A percentile compares a stretch with the other conserved stretches of the same genome.
Evolutionary conservation across 2,329 filamentous ascomycete species (phyloP).

Genomic region (Colletotrichum sp.): DNA sequence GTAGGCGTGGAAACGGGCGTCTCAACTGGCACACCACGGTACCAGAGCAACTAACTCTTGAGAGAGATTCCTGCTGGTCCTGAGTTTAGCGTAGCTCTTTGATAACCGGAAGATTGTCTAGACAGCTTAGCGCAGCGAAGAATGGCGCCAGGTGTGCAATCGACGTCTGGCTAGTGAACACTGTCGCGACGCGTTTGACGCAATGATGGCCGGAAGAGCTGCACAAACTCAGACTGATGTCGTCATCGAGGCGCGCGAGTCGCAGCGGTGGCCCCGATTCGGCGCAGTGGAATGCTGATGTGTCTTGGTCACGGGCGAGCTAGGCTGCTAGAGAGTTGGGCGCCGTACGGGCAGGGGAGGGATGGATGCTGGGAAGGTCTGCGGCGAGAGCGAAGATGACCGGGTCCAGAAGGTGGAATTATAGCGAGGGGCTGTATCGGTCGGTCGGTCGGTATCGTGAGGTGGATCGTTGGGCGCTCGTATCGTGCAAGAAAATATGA

Average conservation of each 20-base stretch:
- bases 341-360: neutral
- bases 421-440: neutral
- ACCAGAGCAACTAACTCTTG: neutral
- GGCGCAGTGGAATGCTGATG: conserved; percentile 9
- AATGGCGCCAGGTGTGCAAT: neutral
- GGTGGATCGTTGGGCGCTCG: neutral
- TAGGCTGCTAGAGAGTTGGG: neutral
- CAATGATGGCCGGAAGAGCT: neutral
- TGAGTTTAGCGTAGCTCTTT: neutral
- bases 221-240: conserved; percentile 13
- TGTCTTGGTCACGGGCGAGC: neutral
- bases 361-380: neutral
- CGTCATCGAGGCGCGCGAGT: conserved; percentile 4
- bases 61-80: neutral
- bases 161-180: neutral
- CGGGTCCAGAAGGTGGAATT: neutral
- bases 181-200: conserved; percentile 4
- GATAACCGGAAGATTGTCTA: neutral
- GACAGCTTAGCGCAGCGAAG: neutral
- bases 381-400: neutral
- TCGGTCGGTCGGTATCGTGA: neutral
- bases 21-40: neutral
- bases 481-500: neutral
- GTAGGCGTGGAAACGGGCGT: neutral
- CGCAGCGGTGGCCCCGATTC: neutral